Conservation (phyloP, 352 stramenopile species). For the Pseudoperonospora humuli region DNA sequence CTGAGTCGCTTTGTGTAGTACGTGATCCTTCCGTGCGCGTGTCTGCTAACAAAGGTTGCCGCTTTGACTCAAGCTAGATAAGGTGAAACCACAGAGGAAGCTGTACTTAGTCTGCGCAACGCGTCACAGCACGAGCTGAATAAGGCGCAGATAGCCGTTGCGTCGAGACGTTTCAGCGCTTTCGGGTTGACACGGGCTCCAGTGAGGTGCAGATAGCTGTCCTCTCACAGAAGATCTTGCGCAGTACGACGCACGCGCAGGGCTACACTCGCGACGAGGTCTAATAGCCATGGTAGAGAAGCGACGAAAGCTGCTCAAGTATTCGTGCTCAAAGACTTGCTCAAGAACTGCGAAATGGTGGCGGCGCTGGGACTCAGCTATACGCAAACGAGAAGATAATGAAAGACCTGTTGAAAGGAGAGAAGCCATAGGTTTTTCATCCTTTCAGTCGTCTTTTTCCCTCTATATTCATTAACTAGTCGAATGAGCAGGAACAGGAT, state of each 20-base stretch:
- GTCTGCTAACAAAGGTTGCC: conserved; percentile 39
- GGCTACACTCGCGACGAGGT: conserved; percentile 70
- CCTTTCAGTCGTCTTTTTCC: too few species aligned
- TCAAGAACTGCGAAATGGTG: conserved; percentile 74
- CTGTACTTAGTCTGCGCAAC: conserved; percentile 67
- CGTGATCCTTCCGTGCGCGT: conserved; percentile 54
- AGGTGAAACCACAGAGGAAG: conserved; percentile 33
- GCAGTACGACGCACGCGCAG: conserved; percentile 64
- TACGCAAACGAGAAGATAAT: conserved; percentile 29
- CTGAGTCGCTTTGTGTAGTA: conserved; percentile 39
- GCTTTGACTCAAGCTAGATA: conserved; percentile 58
- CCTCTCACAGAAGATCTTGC: conserved; percentile 81
- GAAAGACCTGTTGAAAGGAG: too few species aligned
- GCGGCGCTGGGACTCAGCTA: conserved; percentile 68
- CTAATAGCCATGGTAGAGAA: conserved; percentile 83
- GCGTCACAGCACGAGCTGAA: conserved; percentile 79
- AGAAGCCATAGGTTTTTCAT: too few species aligned
- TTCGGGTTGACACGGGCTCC: conserved; percentile 77
- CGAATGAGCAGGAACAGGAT: too few species aligned
- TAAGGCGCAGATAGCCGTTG: conserved; percentile 66
- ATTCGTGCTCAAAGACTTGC: conserved; percentile 69
- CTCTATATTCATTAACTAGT: too few species aligned
- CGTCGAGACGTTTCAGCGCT: conserved; percentile 85
- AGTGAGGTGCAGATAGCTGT: conserved; percentile 82
- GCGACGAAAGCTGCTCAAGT: conserved; percentile 81